Percentiles rank a stretch among this genome's conserved stretches.
Evolutionary conservation across 305 asterid species (phyloP).

Genomic region (Fraxinus dipetala): DNA sequence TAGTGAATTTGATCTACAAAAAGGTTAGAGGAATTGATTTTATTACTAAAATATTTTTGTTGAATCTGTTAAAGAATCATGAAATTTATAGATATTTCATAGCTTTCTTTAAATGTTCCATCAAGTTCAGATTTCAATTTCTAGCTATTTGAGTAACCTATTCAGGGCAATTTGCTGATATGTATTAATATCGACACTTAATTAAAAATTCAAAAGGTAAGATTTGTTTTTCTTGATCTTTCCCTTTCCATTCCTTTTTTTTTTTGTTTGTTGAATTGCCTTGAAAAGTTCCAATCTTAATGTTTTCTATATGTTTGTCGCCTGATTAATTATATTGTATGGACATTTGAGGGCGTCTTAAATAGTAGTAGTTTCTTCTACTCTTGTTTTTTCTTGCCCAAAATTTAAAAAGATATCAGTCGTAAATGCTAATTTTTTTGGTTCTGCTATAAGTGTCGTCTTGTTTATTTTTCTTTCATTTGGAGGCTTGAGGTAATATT

Average conservation of each 20-base stretch:
- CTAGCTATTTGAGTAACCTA: neutral
- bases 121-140: neutral
- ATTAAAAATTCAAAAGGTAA: neutral
- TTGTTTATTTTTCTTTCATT: neutral
- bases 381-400: neutral
- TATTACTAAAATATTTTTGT: neutral
- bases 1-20: neutral
- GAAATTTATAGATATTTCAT: neutral
- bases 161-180: neutral
- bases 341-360: neutral
- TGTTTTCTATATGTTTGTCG: neutral
- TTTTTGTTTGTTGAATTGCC: neutral
- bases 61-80: neutral
- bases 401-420: neutral
- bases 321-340: neutral
- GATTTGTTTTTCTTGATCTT: neutral
- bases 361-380: neutral
- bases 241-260: neutral
- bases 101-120: neutral
- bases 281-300: neutral
- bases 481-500: neutral
- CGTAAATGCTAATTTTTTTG: neutral
- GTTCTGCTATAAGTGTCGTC: neutral
- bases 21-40: neutral
- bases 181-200: neutral